Base-by-base conservation (phyloP, 257 asterid species). In the Gentiana straminea region DNA sequence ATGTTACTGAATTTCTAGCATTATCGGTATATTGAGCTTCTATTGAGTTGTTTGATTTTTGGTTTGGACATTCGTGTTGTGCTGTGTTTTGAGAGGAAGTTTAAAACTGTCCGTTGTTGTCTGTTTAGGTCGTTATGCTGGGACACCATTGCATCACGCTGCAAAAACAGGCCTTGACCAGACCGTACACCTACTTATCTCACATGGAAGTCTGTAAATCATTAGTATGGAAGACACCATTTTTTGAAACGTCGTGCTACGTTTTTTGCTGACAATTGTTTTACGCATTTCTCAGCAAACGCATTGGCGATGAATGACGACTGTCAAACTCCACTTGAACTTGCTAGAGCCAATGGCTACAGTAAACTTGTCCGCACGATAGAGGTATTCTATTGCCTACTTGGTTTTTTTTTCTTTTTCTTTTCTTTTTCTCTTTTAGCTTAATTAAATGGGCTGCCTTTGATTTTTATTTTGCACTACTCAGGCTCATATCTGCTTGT, bases 131-230 rank as follows among this genome's bases (percentile, higher is more conserved):
- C 89, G 81, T 11, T 83, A 81, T 60, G 94, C 88, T 41, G 99
- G 99, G 53, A 86, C 99, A 60, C 95, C 99, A 39, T 72, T 92
- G 51, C 99, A 92, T 74, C 94, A 88, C 79, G 99, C 99, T 77
- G 91, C 97, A 48, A 84, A 83, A 81, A 81, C 95, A 68, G 95
- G 97, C 44, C 97, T 88, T 58, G 91, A 85, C 34, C 91, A 78
- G 73, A 85, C 97, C 13, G 95, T 88, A 55, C 83, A 81, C 76
- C 69, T 86, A 73, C 97, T 92, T 77, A 86, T 88, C 64, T 77
- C 86, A 52, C 78, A 79, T 73, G 94, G 95, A 88, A 97, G 99
- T 88, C 38, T 63, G 75, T 59, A 36, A 33, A 6, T 2, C 24
- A 24, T 24, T 24, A 24, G 24, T 1, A 24, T 24, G 24, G 1